Base-by-base conservation (phyloP, 352 stramenopile species). In the Phytophthora hibernalis region DNA sequence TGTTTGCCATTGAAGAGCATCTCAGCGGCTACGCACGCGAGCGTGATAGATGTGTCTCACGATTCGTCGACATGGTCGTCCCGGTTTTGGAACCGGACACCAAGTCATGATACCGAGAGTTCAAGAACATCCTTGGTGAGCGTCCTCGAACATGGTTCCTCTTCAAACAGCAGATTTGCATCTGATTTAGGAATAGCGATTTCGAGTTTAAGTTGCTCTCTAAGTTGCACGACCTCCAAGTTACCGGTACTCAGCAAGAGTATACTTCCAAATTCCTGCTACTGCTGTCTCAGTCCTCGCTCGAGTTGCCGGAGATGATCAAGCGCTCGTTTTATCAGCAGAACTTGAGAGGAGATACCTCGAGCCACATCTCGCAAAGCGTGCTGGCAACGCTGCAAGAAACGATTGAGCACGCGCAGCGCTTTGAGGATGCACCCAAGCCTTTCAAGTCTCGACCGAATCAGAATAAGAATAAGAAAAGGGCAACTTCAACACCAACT, bases 41-140 rank as follows among this genome's bases (percentile, higher is more conserved):
- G 33, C 33, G 33, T n/a, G 33, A 40, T n/a, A 40, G 33, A 2
- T 16, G 20, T 11, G 35, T 50, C 37, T 59, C 52, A 20, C 52
- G 52, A 16, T 48, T 59, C 22, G 22, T 59, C 2, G 37, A 59
- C 13, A 50, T 59, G 52, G 37, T 49, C n/a, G 52, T 49, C 35
- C 52, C 37, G 7, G 38, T 59, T 59, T 12, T 48, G 33, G 37
- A 37, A 26, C 7, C 37, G 2, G 37, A 59, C 7, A 24, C 12
- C 52, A 49, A 50, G 37, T 59, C 52, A 11, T 59, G 52, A 37
- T 59, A 59, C 22, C 52, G 52, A 12, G 22, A 59, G n/a, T 59
- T 59, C 30, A 59, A 59, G 12, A 49, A 33, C 35, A 30, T 40
- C 3, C 35, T 48, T 20, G 52, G 52, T 49, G 52, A 49, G 0